Percentiles rank a stretch among this genome's conserved stretches.
Evolutionary conservation across 331 rosid species (phyloP).

Genomic region (Saraca asoca): DNA sequence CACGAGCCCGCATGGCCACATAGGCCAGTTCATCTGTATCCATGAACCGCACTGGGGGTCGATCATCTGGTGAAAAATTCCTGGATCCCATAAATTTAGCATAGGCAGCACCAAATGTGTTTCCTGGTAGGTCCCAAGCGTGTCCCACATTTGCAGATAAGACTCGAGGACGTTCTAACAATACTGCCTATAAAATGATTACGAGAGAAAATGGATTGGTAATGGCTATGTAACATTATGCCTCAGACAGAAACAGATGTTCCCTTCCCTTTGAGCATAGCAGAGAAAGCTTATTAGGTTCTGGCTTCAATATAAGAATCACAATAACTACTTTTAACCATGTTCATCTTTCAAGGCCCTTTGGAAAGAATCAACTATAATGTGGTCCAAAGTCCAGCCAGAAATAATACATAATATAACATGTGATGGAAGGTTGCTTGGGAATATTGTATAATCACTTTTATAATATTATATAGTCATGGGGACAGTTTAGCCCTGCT

Average conservation of each 20-base stretch:
- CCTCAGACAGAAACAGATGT: slow-evolving; percentile 10
- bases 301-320: not conserved
- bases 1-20: slow-evolving; percentile 85
- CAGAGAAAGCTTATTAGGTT: slow-evolving; percentile 7
- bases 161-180: slow-evolving; percentile 76
- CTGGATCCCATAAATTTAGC: slow-evolving; percentile 95
- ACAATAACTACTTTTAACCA: not conserved
- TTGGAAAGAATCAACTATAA: too few relatives aligned
- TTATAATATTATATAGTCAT: too few relatives aligned
- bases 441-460: too few relatives aligned
- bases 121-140: slow-evolving; percentile 82
- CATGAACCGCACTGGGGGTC: slow-evolving; percentile 91
- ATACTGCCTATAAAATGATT: slow-evolving; percentile 55
- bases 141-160: slow-evolving; percentile 74
- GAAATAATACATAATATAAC: too few relatives aligned
- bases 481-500: too few relatives aligned
- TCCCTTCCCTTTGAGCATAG: not conserved
- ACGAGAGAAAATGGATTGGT: slow-evolving; percentile 27
- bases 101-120: slow-evolving; percentile 88
- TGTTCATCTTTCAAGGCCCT: not conserved
- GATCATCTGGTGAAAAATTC: slow-evolving; percentile 87
- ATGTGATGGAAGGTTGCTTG: too few relatives aligned
- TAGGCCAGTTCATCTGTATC: slow-evolving; percentile 77
- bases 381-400: too few relatives aligned
- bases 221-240: not conserved